Percentiles rank a stretch among this genome's conserved stretches.
Conservation (phyloP, 2,329 filamentous ascomycete species). For the Cryphonectria naterciae region DNA sequence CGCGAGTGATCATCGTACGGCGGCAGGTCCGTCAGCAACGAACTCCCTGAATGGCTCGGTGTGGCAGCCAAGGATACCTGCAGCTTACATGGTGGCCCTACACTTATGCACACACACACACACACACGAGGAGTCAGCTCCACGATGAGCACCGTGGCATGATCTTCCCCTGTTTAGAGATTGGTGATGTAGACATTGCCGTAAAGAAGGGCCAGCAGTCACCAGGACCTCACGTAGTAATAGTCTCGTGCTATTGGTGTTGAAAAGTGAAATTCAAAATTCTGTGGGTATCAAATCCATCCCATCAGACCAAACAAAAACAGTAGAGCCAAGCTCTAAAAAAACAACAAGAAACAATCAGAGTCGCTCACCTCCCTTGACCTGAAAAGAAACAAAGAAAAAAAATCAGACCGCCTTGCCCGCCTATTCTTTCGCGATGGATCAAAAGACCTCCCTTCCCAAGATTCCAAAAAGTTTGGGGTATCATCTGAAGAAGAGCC, state of each 20-base stretch:
- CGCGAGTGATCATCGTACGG: background rate
- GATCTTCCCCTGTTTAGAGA: background rate
- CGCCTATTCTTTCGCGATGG: background rate
- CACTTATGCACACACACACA: background rate
- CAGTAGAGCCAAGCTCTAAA: background rate
- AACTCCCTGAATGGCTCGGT: background rate
- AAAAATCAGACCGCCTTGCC: slow-evolving; percentile 6
- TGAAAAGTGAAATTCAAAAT: background rate
- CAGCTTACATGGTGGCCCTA: too few species aligned
- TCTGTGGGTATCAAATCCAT: slow-evolving; percentile 27
- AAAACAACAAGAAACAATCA: background rate
- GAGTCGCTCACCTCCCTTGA: background rate
- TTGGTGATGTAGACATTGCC: too few species aligned
- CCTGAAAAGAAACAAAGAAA: slow-evolving; percentile 16
- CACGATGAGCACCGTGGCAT: background rate
- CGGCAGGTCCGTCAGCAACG: background rate
- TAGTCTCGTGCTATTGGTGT: background rate
- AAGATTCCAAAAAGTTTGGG: background rate
- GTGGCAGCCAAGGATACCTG: too few species aligned
- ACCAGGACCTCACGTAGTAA: background rate
- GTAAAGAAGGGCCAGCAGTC: too few species aligned
- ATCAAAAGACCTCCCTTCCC: background rate
- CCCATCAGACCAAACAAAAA: background rate
- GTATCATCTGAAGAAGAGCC: slow-evolving; percentile 12
- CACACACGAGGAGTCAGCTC: background rate